Evolutionary conservation across 352 stramenopile species (phyloP).

Genomic region (Pythium brachiatum): DNA sequence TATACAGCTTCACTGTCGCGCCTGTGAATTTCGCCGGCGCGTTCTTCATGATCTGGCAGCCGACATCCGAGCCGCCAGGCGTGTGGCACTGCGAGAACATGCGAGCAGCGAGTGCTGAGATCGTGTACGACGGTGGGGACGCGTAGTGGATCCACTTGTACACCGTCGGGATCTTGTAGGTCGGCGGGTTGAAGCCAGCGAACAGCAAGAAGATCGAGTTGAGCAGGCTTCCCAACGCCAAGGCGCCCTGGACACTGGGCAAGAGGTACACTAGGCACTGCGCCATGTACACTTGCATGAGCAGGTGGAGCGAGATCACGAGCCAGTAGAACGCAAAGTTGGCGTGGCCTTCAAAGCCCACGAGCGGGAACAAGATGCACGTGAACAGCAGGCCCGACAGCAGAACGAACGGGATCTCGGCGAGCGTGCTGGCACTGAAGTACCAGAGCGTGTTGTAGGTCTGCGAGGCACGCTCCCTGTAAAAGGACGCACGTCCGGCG

Average conservation of each 20-base stretch:
- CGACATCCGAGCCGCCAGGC: background rate
- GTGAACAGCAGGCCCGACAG: conserved; percentile 24
- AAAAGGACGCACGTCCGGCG: conserved; percentile 74
- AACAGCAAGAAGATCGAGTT: conserved; percentile 44
- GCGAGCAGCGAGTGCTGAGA: conserved; percentile 17
- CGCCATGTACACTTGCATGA: conserved; percentile 49
- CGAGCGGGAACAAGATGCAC: conserved; percentile 31
- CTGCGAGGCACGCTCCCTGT: conserved; percentile 40
- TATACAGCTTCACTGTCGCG: conserved; percentile 45
- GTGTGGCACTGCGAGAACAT: conserved; percentile 26
- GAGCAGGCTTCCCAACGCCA: conserved; percentile 26
- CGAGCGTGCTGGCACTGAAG: conserved; percentile 49
- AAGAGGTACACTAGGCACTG: conserved; percentile 58
- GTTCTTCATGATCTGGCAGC: conserved; percentile 16
- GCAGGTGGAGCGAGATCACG: conserved; percentile 49
- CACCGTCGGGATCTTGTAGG: conserved; percentile 6
- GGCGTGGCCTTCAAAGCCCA: conserved; percentile 25
- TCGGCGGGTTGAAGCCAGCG: conserved; percentile 34
- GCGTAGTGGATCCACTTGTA: conserved; percentile 24
- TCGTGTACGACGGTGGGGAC: conserved; percentile 18
- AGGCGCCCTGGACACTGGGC: conserved; percentile 32
- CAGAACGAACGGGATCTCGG: conserved; percentile 52
- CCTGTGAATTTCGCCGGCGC: conserved; percentile 22
- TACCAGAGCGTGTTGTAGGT: conserved; percentile 73
- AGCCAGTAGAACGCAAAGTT: conserved; percentile 55